Conservation (phyloP, 1,139 yeast genomes). For the Geotrichum siamense region DNA sequence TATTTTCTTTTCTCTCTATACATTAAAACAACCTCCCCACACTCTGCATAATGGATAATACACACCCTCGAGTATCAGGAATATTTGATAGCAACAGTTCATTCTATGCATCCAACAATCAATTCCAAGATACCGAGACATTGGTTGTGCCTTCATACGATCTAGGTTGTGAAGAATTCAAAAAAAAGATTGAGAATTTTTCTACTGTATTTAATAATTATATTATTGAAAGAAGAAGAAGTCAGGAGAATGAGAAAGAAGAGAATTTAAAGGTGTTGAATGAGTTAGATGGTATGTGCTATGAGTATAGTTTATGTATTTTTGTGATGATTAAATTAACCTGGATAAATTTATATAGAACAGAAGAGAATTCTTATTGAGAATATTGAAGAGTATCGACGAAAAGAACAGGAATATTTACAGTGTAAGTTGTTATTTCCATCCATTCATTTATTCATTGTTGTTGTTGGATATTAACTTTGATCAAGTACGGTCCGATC, state of each 20-base stretch:
- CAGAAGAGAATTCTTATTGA: slow-evolving; percentile 22
- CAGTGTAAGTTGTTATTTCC: slow-evolving; percentile 15
- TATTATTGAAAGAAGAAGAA: slow-evolving; percentile 23
- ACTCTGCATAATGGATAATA: no score
- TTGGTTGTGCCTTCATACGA: slow-evolving; percentile 26
- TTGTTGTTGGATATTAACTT: not conserved
- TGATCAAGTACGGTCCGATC: slow-evolving; percentile 20
- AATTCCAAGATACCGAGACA: no score
- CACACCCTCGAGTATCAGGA: no score
- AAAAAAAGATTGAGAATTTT: slow-evolving; percentile 27
- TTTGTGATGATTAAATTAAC: no score
- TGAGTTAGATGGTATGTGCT: no score
- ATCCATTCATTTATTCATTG: not conserved
- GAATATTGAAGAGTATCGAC: slow-evolving; percentile 26
- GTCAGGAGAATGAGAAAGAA: no score
- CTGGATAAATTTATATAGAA: slow-evolving; percentile 17
- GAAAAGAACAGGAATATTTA: slow-evolving; percentile 22
- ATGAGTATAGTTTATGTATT: no score
- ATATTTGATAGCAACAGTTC: no score
- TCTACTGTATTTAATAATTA: slow-evolving; percentile 25
- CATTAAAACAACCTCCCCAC: no score
- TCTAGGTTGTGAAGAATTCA: slow-evolving; percentile 25
- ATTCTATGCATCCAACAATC: no score
- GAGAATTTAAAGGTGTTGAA: no score
- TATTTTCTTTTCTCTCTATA: no score